Evolutionary conservation across 2,329 filamentous ascomycete species (phyloP).

Genomic region (Neofusicoccum parvum): DNA sequence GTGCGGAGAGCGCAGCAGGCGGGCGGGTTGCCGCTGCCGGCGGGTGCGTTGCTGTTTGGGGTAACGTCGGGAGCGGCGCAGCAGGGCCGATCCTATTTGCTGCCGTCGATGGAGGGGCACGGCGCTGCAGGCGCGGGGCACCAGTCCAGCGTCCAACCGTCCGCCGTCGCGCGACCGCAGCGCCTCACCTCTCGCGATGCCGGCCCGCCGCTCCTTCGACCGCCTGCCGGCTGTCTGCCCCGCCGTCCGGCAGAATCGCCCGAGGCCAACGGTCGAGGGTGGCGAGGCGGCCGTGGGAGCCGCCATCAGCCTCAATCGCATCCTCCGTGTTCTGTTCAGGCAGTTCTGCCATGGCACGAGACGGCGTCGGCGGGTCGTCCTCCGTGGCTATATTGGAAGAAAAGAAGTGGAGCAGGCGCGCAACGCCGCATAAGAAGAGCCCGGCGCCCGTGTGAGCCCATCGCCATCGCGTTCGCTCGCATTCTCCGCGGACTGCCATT

Average conservation of each 20-base stretch:
- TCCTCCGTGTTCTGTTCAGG: conserved; percentile 7
- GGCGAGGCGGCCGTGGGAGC: not conserved
- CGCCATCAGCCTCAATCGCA: conserved; percentile 10
- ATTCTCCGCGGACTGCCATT: not conserved
- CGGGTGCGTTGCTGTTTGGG: conserved; percentile 8
- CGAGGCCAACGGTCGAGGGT: not conserved
- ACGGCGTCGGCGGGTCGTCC: conserved; percentile 41
- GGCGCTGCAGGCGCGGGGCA: not conserved
- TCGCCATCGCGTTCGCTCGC: not conserved
- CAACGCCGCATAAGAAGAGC: not conserved
- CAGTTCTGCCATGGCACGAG: conserved; percentile 6
- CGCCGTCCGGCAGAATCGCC: conserved; percentile 6
- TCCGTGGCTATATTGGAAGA: conserved; percentile 29
- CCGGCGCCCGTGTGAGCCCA: no score
- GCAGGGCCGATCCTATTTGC: not conserved
- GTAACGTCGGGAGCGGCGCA: not conserved
- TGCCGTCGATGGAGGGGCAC: conserved; percentile 15
- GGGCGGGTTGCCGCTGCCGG: not conserved
- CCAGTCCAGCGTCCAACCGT: not conserved
- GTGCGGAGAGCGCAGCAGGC: conserved; percentile 4
- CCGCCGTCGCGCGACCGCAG: no score
- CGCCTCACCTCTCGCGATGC: not conserved
- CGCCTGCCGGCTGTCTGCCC: conserved; percentile 2
- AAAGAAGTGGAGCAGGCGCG: conserved; percentile 17
- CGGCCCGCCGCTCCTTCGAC: conserved; percentile 22